Base-by-base conservation (phyloP, 129 eudicot genomes). In the sunflower (Helianthus annuus) region DNA sequence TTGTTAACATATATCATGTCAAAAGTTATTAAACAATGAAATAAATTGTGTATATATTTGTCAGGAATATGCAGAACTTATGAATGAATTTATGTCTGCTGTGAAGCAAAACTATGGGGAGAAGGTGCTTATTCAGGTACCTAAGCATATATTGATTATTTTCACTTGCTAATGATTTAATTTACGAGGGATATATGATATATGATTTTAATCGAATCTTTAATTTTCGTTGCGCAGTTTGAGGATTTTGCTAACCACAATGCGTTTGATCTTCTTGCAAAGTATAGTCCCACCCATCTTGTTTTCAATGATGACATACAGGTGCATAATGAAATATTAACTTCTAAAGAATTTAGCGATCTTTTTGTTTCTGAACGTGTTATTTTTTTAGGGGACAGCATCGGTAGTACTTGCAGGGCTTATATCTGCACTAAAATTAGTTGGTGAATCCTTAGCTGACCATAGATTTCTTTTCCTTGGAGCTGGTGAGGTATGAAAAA, bases 181-280 rank as follows among this genome's bases (percentile, higher is more conserved):
- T 32, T 2, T 32, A 32, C 3, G 36, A 32, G 36, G 36, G 36
- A 32, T 32, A 27, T 27, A 32, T 32, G 36, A 32, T 32, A 32
- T 32, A 32, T 32, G 36, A 32, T 32, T 32, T 32, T 32, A 32
- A 32, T 3, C 36, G 36, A 32, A 32, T 2, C 36, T 17, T 40
- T 56, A 17, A 54, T 63, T 10, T 66, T 38, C 13, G 7, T 44
- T 70, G 22, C 73, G 77, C 87, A 92, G 98, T 92, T 89, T 76
- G 98, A 92, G 80, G 98, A 93, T 78, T 89, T 93, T 80, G 98
- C 98, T 44, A 93, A 93, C 80, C 98, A 93, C 83, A 93, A 93
- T 54, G 98, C 98, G 36, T 32, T 32, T 72, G 97, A 89, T 80
- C 97, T 92, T 51, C 96, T 92, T 24, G 91, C 83, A 10, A 89